Base-by-base conservation (phyloP, 2,329 filamentous ascomycete species). In the Westerdykella aurantiaca region DNA sequence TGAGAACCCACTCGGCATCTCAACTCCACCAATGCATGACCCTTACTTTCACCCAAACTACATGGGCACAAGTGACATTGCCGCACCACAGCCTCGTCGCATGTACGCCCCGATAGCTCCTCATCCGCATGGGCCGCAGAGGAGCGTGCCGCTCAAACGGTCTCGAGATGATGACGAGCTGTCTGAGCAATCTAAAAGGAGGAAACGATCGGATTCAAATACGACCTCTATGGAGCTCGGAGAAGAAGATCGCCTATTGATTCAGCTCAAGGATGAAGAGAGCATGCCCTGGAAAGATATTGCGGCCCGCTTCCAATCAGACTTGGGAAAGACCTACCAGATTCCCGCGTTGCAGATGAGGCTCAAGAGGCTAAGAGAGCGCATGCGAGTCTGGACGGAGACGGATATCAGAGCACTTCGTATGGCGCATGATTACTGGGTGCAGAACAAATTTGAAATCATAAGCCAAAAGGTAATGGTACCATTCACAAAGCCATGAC, bases 321-420 rank as follows among this genome's bases (percentile, higher is more conserved):
- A 76, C 23, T 61, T 72, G 22, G 72, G 72, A 44, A 72, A 75
- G 53, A 65, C 60, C 4, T 72, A 74, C 48, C 71, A 76, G 48
- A 72, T 77, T 39, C 72, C 75, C 4, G 73, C 74, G 6, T 61
- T 78, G 25, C 75, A 78, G 53, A 78, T 78, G 75, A 72, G 74
- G 16, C 69, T 74, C 51, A 77, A 76, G 56, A 66, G 75, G 31
- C 61, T 78, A 31, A 64, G 72, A 14, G 74, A 77, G 52, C 68
- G 72, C 38, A 69, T 75, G 58, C 69, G 75, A 17, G 63, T 70
- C 1, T 78, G 75, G 75, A 72, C 69, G 17, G 73, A 76, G n/a
- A 58, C 63, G 14, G 75, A 78, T 45, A 57, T 76, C 35, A 64
- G 69, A 46, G 74, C 74, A 11, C 61, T 78, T 23, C 69, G 68